Evolutionary conservation across 495 filamentous ascomycete genomes (phyloP).

Genomic region (Penicillium manginii): DNA sequence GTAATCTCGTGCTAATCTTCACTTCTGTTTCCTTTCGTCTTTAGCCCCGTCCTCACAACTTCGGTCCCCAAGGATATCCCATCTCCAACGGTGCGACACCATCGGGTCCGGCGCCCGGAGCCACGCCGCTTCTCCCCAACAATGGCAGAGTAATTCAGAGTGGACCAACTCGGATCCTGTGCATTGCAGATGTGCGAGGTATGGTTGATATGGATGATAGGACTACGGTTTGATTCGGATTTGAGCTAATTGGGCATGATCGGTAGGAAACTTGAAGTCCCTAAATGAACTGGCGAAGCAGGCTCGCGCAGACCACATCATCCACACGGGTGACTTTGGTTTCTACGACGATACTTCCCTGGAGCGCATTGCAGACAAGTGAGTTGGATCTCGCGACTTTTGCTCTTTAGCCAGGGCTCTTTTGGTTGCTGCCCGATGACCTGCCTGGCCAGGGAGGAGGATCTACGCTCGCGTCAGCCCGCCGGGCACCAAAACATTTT

Average conservation of each 20-base stretch:
- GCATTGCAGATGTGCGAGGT: conserved; percentile 98
- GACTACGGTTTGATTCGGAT: not conserved
- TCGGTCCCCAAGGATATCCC: conserved; percentile 53
- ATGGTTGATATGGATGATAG: conserved; percentile 26
- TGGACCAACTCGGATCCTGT: conserved; percentile 83
- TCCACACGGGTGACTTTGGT: conserved; percentile 98
- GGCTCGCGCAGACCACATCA: conserved; percentile 91
- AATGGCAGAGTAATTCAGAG: conserved; percentile 80
- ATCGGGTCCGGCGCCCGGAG: conserved; percentile 53
- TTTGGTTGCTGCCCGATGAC: conserved; percentile 16
- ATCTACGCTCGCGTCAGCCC: conserved; percentile 3
- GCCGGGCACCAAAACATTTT: conserved; percentile 10
- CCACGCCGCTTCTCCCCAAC: conserved; percentile 62
- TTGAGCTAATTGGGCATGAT: conserved; percentile 25
- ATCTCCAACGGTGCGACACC: conserved; percentile 51
- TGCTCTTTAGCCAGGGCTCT: not conserved
- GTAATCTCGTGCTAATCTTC: conserved; percentile 11
- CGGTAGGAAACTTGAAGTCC: conserved; percentile 86
- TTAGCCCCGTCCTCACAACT: conserved; percentile 52
- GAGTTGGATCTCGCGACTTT: conserved; percentile 39
- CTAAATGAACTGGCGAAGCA: conserved; percentile 94
- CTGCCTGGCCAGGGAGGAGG: not conserved
- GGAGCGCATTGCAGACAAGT: conserved; percentile 99
- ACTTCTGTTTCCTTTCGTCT: conserved; percentile 2
- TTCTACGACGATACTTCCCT: conserved; percentile 98